Percentiles rank a stretch among this genome's conserved stretches.
phyloP scores from a whole-genome alignment of 441 rosid species.

The Bocquillonia castaneifolia region DNA sequence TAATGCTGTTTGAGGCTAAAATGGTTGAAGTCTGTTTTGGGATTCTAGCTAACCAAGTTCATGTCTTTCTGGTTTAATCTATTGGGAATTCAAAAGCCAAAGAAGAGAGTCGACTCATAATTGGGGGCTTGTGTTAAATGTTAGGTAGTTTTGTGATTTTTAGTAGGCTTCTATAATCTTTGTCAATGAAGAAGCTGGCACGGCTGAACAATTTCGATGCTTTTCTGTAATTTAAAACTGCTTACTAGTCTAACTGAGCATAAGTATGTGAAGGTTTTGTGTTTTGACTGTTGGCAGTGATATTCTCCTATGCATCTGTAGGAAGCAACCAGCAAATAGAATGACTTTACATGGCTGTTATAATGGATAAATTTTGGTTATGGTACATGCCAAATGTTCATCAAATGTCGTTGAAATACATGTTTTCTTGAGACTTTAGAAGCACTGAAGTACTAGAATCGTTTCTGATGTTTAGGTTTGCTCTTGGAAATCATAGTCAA shows the following conservation, averaged over 20 bases:
- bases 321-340: neutral
- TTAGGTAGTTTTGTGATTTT: neutral
- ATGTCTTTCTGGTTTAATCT: neutral
- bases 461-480: neutral
- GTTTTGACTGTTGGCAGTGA: neutral
- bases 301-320: neutral
- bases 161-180: neutral
- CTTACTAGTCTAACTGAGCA: neutral
- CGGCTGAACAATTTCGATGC: neutral
- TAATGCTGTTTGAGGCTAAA: neutral
- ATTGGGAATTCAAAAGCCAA: neutral
- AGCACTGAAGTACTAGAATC: neutral
- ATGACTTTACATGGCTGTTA: neutral
- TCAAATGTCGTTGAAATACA: neutral
- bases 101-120: neutral
- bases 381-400: neutral
- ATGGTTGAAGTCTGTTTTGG: neutral
- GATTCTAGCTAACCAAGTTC: neutral
- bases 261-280: neutral
- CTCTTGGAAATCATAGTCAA: too few species aligned
- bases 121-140: neutral
- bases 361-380: neutral
- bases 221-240: neutral
- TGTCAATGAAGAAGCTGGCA: neutral
- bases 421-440: neutral